A percentile compares a stretch with the other conserved stretches of the same genome.
Evolutionary conservation across 257 asterid genomes (phyloP).

Genomic region (Primulina eburnea): DNA sequence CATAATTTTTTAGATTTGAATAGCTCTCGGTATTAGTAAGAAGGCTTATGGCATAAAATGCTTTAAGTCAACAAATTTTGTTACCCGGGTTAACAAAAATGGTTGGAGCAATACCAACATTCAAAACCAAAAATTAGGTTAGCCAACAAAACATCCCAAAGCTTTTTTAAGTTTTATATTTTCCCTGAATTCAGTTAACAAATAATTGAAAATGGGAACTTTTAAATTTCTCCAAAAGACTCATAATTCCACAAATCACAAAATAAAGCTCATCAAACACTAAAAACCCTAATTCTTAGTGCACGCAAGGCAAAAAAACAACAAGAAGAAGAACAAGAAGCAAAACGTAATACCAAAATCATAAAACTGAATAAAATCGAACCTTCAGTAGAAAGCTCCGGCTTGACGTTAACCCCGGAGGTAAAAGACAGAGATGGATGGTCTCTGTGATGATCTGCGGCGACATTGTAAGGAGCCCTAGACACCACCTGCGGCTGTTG

Average conservation of each 20-base stretch:
- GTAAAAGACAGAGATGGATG: slow-evolving; percentile 41
- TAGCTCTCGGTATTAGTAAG: not conserved
- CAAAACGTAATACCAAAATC: slow-evolving; percentile 5
- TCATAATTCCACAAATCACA: not conserved
- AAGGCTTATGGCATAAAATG: not conserved
- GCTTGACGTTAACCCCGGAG: slow-evolving; percentile 42
- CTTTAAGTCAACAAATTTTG: not conserved
- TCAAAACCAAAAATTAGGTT: not conserved
- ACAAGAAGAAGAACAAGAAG: not conserved
- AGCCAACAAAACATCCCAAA: not conserved
- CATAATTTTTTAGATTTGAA: no score
- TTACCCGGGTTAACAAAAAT: no score
- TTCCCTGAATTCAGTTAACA: not conserved
- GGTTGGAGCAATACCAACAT: no score
- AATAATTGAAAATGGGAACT: not conserved
- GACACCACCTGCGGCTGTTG: slow-evolving; percentile 43
- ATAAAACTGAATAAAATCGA: not conserved
- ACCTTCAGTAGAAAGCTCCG: slow-evolving; percentile 72
- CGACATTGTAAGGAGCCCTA: slow-evolving; percentile 52
- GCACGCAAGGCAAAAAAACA: not conserved
- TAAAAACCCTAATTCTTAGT: slow-evolving; percentile 26
- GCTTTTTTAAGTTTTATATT: no score
- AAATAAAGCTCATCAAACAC: not conserved
- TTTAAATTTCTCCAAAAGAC: not conserved
- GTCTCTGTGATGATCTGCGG: slow-evolving; percentile 47